Evolutionary conservation across 2,329 filamentous ascomycete genomes (phyloP).

Genomic region (Emergomyces africanus): DNA sequence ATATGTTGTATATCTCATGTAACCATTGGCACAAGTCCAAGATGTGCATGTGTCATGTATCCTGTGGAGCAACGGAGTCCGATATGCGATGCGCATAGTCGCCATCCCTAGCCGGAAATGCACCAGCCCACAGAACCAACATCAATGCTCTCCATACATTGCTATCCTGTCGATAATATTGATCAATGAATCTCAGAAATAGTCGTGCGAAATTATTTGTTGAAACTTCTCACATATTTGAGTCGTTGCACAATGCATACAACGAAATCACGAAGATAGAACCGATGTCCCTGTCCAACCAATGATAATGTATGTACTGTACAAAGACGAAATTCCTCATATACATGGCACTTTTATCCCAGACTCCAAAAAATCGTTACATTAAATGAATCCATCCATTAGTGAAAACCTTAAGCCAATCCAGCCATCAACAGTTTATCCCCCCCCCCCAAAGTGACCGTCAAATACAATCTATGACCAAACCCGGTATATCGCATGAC

Average conservation of each 20-base stretch:
- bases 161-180: not conserved
- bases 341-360: not conserved
- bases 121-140: not conserved
- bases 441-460: too few species aligned
- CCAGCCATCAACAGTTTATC: too few species aligned
- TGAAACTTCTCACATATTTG: not conserved
- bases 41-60: not conserved
- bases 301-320: not conserved
- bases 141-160: not conserved
- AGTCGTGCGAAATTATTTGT: not conserved
- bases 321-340: not conserved
- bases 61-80: too few species aligned
- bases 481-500: not conserved
- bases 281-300: not conserved
- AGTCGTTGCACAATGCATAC: not conserved
- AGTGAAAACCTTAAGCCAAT: not conserved
- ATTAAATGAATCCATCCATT: not conserved
- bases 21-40: not conserved
- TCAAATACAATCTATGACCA: not conserved
- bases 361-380: not conserved
- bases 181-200: not conserved
- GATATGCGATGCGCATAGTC: not conserved
- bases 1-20: slow-evolving; percentile 2
- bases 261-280: not conserved
- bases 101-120: not conserved